Base-by-base conservation (phyloP, 164 flowering plant genomes). In the Magnolia sinica region DNA sequence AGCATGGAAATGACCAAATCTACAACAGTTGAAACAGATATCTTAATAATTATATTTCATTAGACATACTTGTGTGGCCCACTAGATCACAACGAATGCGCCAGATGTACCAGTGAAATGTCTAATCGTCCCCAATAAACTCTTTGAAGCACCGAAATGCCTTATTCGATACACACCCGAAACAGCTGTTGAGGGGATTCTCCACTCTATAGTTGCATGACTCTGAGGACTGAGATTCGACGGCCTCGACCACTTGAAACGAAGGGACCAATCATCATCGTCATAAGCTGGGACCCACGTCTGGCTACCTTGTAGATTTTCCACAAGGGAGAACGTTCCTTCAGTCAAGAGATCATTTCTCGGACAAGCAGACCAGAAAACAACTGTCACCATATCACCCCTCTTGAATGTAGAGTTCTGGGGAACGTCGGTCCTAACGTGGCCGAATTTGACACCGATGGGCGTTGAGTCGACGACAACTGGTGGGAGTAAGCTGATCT, bases 341-440 rank as follows among this genome's bases (percentile, higher is more conserved):
- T 92, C 98, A 1, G 98, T 93, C 97, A 94, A 85, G 73, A 96
- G 96, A 82, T 92, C 98, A 75, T 96, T 94, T 78, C 99, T 85
- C 0, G 98, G 98, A 80, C 98, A 94, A 63, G 96, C 98, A 37
- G 99, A 90, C 94, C 92, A 91, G 81, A 96, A 96, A 55, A 82
- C 78, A n/a, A 83, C 97, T 5, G 80, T 77, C 45, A 91, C 98
- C 73, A 51, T 86, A 72, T 83, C 88, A 13, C 98, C 97, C 77
- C 82, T 86, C 81, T 83, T 90, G 86, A 89, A 94, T 67, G 92
- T 88, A 72, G 93, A 81, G 79, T 92, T 96, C 55, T 78, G 67
- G 50, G 95, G 96, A 59, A 96, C 95, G 76, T 96, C 98, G 0
- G 84, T 14, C 61, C 63, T 81, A 22, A 83, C 77, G 76, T 96